Evolutionary conservation across 768 basidiomycete species (phyloP), one percentile per base, ranked within the genome.

Genomic region (Holtermannia corniformis): DNA sequence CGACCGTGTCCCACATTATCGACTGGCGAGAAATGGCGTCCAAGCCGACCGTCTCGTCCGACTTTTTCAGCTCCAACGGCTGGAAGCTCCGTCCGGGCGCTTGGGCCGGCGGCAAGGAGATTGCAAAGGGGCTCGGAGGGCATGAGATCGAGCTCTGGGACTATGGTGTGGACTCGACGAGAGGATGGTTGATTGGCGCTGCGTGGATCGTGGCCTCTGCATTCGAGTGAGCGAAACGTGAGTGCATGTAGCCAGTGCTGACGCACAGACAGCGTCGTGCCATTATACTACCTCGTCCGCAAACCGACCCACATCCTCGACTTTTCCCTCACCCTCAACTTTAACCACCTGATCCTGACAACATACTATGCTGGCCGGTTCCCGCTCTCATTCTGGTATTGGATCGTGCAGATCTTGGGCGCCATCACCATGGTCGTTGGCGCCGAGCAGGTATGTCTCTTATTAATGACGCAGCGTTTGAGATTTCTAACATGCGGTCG

Each of bases 11-110:
- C 10, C 70, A 69, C 44, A 76, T 97, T 32, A 89, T 99, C 83
- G 92, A 97, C 74, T 99, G 95, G 95, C 79, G 90, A 44, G 87
- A 96, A 72, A 84, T 99, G 81, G 86, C 91, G 0, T 86, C 89
- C 3, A 74, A 80, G 48, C 82, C 86, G 3, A 91, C 90, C 0
- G 81, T 85, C 20, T 54, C 79, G 78, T 51, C 80, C 80, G 23
- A 28, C 0, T 37, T 49, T 37, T 37, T 24, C 25, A 28, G 4
- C 14, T 20, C 43, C 43, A 44, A 44, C n/a, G 43, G 7, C 43
- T 19, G 43, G 43, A 27, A 13, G 54, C 44, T 40, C 44, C 21
- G 4, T 55, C 57, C 13, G 55, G 82, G 85, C 62, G 84, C 82
- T 4, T 89, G 88, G 86, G 83, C 82, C 63, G 82, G 84, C 44